Evolutionary conservation across 352 stramenopile genomes (phyloP).

Genomic region (Hyaloperonospora brassicae): DNA sequence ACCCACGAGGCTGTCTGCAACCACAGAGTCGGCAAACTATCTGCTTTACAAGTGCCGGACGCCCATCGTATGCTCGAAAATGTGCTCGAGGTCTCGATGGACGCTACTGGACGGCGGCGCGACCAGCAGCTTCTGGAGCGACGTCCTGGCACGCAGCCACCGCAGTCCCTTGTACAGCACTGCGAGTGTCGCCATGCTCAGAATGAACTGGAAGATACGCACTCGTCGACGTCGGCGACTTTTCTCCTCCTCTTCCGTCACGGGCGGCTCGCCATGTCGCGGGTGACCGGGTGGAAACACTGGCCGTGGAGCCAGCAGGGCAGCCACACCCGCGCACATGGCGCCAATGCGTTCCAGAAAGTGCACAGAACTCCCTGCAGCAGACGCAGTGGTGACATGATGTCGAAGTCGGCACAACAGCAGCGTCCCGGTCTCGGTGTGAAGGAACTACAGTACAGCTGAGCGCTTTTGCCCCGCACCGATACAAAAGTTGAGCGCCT

Average conservation of each 20-base stretch:
- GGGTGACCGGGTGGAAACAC: constrained; percentile 64
- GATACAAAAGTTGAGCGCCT: constrained; percentile 29
- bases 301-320: constrained; percentile 57
- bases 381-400: too few species aligned
- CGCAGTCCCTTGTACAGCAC: constrained; percentile 50
- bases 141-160: constrained; percentile 39
- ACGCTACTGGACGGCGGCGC: constrained; percentile 21
- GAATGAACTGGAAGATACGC: constrained; percentile 75
- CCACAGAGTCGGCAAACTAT: constrained; percentile 6
- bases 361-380: constrained; percentile 64
- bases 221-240: constrained; percentile 62
- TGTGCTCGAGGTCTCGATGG: constrained; percentile 47
- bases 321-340: constrained; percentile 59
- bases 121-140: constrained; percentile 28
- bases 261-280: constrained; percentile 52
- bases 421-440: too few species aligned
- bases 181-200: constrained; percentile 47
- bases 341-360: constrained; percentile 77
- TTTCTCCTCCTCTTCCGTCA: constrained; percentile 64
- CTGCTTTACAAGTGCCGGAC: constrained; percentile 22
- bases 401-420: too few species aligned
- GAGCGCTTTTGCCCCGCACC: too few species aligned
- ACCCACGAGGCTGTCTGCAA: constrained; percentile 7
- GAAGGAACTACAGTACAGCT: too few species aligned
- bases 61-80: constrained; percentile 60